Conservation (phyloP, 2,329 filamentous ascomycete genomes). For the Huntiella omanensis region DNA sequence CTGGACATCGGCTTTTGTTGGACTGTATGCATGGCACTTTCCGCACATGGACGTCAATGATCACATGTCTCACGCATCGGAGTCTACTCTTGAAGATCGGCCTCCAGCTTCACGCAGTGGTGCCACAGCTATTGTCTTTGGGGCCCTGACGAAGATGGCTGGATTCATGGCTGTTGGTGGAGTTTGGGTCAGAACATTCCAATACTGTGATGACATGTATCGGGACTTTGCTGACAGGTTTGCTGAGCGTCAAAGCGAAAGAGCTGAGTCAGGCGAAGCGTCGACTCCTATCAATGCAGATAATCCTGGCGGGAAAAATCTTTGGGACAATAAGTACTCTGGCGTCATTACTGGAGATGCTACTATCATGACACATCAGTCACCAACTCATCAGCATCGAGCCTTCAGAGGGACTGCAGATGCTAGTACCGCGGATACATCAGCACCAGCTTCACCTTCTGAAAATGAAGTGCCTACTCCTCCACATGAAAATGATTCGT, state of each 20-base stretch:
- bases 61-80: constrained; percentile 28
- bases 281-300: constrained; percentile 20
- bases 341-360: constrained; percentile 26
- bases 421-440: not conserved
- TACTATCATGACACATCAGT: constrained; percentile 16
- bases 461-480: constrained; percentile 7
- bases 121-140: constrained; percentile 28
- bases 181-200: constrained; percentile 34
- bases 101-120: constrained; percentile 20
- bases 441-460: constrained; percentile 2
- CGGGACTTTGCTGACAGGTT: constrained; percentile 20
- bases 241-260: constrained; percentile 18
- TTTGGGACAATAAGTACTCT: constrained; percentile 13
- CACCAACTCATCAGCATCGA: constrained; percentile 3
- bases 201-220: constrained; percentile 35
- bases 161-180: constrained; percentile 35
- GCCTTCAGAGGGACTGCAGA: not conserved
- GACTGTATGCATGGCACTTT: constrained; percentile 48
- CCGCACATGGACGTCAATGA: constrained; percentile 45
- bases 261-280: constrained; percentile 11
- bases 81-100: constrained; percentile 9
- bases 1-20: constrained; percentile 46
- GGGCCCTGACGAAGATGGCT: constrained; percentile 32
- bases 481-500: not conserved
- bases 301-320: constrained; percentile 9